Conservation (phyloP, 805 yeast genomes). For the Saturnispora halmiae region DNA sequence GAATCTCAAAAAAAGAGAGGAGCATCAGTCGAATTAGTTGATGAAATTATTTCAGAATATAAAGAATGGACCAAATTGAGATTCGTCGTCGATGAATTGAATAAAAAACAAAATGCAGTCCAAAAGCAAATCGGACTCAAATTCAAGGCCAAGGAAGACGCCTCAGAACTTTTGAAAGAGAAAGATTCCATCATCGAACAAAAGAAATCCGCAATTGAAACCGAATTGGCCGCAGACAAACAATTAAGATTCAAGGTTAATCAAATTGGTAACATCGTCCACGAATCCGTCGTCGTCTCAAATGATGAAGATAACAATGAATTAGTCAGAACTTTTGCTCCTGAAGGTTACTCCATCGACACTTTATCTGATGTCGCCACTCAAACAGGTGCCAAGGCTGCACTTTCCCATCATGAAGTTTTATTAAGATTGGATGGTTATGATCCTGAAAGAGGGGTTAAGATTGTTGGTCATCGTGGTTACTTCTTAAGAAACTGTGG, state of each 20-base stretch:
- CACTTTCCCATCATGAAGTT: constrained; percentile 90
- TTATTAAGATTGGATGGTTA: constrained; percentile 91
- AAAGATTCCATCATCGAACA: constrained; percentile 67
- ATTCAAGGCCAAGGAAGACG: constrained; percentile 93
- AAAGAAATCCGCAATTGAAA: constrained; percentile 55
- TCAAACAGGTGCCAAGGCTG: constrained; percentile 68
- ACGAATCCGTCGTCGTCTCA: constrained; percentile 81
- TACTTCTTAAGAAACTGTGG: constrained; percentile 92
- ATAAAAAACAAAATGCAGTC: constrained; percentile 78
- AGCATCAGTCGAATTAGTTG: constrained; percentile 88
- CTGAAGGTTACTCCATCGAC: constrained; percentile 45
- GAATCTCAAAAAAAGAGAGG: constrained; percentile 91
- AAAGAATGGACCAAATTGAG: constrained; percentile 85
- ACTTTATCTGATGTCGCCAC: constrained; percentile 59
- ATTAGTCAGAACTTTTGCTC: constrained; percentile 79
- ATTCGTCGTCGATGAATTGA: constrained; percentile 82
- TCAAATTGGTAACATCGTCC: constrained; percentile 89
- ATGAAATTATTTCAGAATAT: constrained; percentile 87
- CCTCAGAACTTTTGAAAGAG: constrained; percentile 68
- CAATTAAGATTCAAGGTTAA: constrained; percentile 72
- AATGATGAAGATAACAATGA: constrained; percentile 87
- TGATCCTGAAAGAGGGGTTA: constrained; percentile 98
- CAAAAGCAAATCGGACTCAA: constrained; percentile 91
- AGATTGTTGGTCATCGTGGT: constrained; percentile 97
- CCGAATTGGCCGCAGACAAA: constrained; percentile 74